These are phyloP conservation scores for Gymnopilus junonius DNA, from an alignment of 768 basidiomycete genomes.

Conservation along the genomic window DNA sequence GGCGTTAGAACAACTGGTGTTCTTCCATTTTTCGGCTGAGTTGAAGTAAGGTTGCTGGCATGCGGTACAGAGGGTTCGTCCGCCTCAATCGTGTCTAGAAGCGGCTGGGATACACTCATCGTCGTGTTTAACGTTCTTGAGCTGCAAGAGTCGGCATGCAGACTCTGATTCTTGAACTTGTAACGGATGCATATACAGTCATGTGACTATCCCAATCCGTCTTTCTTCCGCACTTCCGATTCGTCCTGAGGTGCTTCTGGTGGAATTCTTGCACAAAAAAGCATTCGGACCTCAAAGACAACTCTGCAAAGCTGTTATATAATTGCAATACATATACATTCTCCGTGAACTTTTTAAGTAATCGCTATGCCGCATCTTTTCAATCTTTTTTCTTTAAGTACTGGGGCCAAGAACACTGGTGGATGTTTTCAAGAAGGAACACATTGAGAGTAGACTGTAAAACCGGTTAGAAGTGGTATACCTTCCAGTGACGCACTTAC, in stretches of 20 bases:
- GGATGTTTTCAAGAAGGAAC: constrained; percentile 31
- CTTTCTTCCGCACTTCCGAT: too few species aligned
- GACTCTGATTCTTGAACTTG: not conserved
- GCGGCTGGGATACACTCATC: constrained; percentile 67
- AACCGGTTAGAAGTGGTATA: not conserved
- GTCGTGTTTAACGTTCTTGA: constrained; percentile 15
- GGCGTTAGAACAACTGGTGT: constrained; percentile 63
- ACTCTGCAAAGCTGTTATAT: too few species aligned
- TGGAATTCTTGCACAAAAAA: too few species aligned
- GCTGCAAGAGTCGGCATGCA: not conserved
- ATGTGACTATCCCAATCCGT: too few species aligned
- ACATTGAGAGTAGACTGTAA: constrained; percentile 51
- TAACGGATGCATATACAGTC: not conserved
- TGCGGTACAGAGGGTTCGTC: constrained; percentile 61
- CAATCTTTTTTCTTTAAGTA: not conserved
- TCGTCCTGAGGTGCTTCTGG: too few species aligned
- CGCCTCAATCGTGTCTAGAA: constrained; percentile 85
- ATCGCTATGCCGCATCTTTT: too few species aligned
- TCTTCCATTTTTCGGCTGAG: constrained; percentile 31
- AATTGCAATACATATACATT: too few species aligned
- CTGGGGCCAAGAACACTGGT: not conserved
- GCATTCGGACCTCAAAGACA: too few species aligned
- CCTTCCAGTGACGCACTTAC: constrained; percentile 30
- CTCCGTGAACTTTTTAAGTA: too few species aligned
- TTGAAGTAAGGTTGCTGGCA: constrained; percentile 35